Base-by-base conservation (phyloP, 768 basidiomycete species). In the Boletales sp. region DNA sequence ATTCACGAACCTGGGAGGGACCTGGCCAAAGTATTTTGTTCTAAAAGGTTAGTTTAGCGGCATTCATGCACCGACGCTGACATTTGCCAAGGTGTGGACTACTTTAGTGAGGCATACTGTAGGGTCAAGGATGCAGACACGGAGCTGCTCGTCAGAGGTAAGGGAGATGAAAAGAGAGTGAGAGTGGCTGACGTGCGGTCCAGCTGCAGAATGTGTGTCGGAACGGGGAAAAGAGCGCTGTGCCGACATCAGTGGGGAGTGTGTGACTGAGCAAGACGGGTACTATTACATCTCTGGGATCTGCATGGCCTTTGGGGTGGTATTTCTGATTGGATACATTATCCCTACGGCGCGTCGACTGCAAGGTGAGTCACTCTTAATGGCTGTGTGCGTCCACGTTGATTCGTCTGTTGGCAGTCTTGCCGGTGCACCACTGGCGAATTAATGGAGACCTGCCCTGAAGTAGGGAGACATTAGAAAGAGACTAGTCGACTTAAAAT, bases 11-110 rank as follows among this genome's bases (percentile, higher is more conserved):
- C 80, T 99, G 58, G 97, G 97, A 38, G 97, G 97, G 18, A 99
- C 97, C 4, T 98, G 97, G 95, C 97, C 97, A 8, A 86, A 88
- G 59, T 97, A 84, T 72, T 94, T 97, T 60, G 86, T 99, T 36
- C 76, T 99, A n/a, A 92, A 93, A 73, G 93, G 90, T 79, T 50
- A 47, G 32, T 41, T 19, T 55, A 17, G 18, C 2, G 30, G 47
- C 24, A 29, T 30, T 10, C 40, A 7, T 38, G 37, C n/a, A 17
- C 11, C 34, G 18, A 45, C 35, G 21, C 57, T 63, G 50, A 58
- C 53, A 36, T 2, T 50, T 38, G 32, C 12, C 7, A 52, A 88
- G 89, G 89, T 11, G 92, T 98, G 53, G 97, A 99, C 68, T 68
- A 81, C 31, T 89, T 98, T 62, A 92, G 82, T 42, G 79, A 84